Percentiles rank a stretch among this genome's conserved stretches.
Evolutionary conservation across 2,329 filamentous ascomycete genomes (phyloP).

Genomic region (Xylaria sp.): DNA sequence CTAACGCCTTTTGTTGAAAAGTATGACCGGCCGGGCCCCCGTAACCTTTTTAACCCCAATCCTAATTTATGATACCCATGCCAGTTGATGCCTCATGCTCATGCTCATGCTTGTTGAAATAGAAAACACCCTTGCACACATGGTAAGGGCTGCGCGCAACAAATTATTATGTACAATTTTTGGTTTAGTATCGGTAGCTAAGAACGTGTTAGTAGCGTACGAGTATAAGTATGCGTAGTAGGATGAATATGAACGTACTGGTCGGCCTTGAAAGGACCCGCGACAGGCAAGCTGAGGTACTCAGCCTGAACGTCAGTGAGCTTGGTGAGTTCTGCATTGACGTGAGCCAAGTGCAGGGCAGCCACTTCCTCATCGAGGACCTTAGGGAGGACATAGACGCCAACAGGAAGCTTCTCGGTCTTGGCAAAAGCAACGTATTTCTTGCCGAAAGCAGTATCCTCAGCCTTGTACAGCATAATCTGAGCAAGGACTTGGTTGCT

Average conservation of each 20-base stretch:
- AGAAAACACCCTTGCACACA: constrained; percentile 37
- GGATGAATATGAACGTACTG: constrained; percentile 68
- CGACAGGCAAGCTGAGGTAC: constrained; percentile 86
- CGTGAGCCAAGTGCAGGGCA: constrained; percentile 89
- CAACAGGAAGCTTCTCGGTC: constrained; percentile 86
- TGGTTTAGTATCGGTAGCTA: constrained; percentile 75
- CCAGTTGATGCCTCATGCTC: constrained; percentile 50
- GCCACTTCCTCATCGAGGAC: constrained; percentile 99
- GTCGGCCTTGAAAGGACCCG: constrained; percentile 97
- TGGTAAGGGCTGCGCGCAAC: constrained; percentile 19
- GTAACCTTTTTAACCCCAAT: constrained; percentile 45
- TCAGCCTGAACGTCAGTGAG: constrained; percentile 89
- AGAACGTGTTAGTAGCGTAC: constrained; percentile 47
- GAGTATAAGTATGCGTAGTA: not conserved
- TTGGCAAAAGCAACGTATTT: constrained; percentile 98
- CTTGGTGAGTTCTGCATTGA: constrained; percentile 92
- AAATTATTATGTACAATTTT: constrained; percentile 45
- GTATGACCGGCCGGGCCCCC: constrained; percentile 50
- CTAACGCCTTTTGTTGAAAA: constrained; percentile 55
- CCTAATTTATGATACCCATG: constrained; percentile 43
- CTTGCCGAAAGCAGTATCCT: constrained; percentile 85
- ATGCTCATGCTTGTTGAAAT: constrained; percentile 52
- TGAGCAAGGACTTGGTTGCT: constrained; percentile 99
- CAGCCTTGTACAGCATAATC: constrained; percentile 96
- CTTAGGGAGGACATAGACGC: constrained; percentile 98